Base-by-base conservation (phyloP, 139 green algal genomes). In the Auxenochlorella pyrenoidosa region DNA sequence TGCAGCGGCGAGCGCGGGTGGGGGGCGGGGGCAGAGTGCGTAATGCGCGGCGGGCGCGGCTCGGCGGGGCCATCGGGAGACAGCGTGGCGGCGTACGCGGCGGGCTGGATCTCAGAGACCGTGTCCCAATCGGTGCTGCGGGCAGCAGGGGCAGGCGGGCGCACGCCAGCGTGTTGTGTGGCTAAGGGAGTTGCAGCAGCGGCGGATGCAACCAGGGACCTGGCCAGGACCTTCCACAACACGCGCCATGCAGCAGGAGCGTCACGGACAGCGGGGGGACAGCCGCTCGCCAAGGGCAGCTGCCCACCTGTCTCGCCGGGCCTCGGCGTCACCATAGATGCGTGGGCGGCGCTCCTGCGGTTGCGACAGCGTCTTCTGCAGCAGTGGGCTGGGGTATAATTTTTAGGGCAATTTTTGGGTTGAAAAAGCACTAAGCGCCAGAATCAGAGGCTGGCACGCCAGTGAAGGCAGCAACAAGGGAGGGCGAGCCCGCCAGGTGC, bases 311-410 rank as follows among this genome's bases (percentile, higher is more conserved):
- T 86, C 66, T 0, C 21, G 32, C 40, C 26, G 70, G n/a, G 16
- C 70, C 34, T 76, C 79, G 1, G 32, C 58, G 28, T 79, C 80
- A 26, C 80, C 82, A n/a, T 86, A 86, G 44, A 86, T 86, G 66
- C 82, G 82, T 6, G 82, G 82, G 43, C 66, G 65, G 44, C 51
- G 51, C 51, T 66, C 77, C 22, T 83, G 77, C 34, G 66, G 63
- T 43, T 66, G 82, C 34, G 54, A 22, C 54, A 63, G 12, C 54
- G 54, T 22, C 54, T 24, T 63, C 54, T 63, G 40, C 38, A 79
- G 72, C 72, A 36, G 40, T 22, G 0, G 72, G 36, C 47, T 18
- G 47, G 10, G 47, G 47, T 54, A 10, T 6, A 18, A 10, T 54
- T 54, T 54, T 54, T n/a, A n/a, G n/a, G n/a, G n/a, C n/a, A n/a